phyloP scores from a whole-genome alignment of 306 rosid species.

The Delonix regia region DNA sequence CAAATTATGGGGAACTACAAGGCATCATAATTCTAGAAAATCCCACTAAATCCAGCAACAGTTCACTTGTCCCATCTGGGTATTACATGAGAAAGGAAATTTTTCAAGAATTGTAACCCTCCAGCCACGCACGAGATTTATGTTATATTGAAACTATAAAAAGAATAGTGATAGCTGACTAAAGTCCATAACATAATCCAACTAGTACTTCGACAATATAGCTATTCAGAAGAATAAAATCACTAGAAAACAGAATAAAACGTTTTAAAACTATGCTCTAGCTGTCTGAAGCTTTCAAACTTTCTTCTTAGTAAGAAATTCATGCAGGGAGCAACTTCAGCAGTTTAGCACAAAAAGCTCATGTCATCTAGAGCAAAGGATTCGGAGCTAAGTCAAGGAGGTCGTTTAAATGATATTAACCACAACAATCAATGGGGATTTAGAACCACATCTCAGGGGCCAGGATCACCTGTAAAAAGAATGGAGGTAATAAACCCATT shows the following conservation, averaged over 20 bases:
- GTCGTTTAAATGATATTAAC: neutral
- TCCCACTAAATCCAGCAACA: neutral
- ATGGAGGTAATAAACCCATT: slow-evolving; percentile 4
- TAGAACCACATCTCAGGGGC: slow-evolving; percentile 24
- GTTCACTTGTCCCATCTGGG: neutral
- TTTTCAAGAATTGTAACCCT: neutral
- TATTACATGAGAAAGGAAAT: neutral
- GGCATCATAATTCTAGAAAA: neutral
- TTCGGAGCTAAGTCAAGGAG: neutral
- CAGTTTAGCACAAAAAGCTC: slow-evolving; percentile 1
- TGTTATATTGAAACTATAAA: neutral
- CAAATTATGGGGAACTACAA: slow-evolving; percentile 1
- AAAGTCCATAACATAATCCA: neutral
- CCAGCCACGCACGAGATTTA: neutral
- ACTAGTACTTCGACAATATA: neutral
- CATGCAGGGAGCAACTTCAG: neutral
- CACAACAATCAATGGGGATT: neutral
- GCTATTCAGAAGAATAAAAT: neutral
- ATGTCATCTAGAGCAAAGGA: neutral
- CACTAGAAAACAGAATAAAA: neutral
- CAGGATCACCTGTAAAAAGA: slow-evolving; percentile 29
- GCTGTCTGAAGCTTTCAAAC: neutral
- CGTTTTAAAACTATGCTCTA: neutral
- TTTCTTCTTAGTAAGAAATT: neutral
- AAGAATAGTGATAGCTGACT: neutral